Percentiles rank a stretch among this genome's conserved stretches.
Conservation (phyloP, 2,329 filamentous ascomycete genomes). For the Trichoderma harzianum region DNA sequence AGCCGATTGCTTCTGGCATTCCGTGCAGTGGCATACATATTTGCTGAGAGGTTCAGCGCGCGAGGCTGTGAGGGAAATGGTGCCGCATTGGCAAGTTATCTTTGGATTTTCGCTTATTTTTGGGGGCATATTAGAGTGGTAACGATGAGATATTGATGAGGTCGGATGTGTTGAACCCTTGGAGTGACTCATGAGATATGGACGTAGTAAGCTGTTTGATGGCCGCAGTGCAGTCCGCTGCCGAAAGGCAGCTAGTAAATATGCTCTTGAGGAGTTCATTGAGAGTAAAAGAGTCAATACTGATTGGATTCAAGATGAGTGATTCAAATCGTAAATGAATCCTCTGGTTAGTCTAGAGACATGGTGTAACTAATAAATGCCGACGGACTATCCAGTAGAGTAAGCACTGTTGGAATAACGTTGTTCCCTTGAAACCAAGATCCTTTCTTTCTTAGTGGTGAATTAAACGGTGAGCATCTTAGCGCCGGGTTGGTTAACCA, state of each 20-base stretch:
- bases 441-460: not conserved
- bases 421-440: not conserved
- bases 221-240: not conserved
- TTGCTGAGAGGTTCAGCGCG: not conserved
- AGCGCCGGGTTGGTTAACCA: not conserved
- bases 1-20: slow-evolving; percentile 43
- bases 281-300: not conserved
- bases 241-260: not conserved
- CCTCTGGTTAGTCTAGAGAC: not conserved
- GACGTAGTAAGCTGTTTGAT: not conserved
- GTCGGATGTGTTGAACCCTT: not conserved
- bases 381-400: not conserved
- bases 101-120: not conserved
- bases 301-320: not conserved
- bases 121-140: not conserved
- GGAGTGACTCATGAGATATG: not conserved
- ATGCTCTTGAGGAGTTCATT: not conserved
- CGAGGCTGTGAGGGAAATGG: not conserved
- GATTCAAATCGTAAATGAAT: not conserved
- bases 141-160: not conserved
- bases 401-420: not conserved
- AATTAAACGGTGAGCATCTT: not conserved
- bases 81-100: not conserved
- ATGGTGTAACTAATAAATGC: not conserved
- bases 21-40: slow-evolving; percentile 41